These are phyloP conservation scores for Boletellus emodensis DNA, from an alignment of 768 basidiomycete species.

Conservation along the genomic window DNA sequence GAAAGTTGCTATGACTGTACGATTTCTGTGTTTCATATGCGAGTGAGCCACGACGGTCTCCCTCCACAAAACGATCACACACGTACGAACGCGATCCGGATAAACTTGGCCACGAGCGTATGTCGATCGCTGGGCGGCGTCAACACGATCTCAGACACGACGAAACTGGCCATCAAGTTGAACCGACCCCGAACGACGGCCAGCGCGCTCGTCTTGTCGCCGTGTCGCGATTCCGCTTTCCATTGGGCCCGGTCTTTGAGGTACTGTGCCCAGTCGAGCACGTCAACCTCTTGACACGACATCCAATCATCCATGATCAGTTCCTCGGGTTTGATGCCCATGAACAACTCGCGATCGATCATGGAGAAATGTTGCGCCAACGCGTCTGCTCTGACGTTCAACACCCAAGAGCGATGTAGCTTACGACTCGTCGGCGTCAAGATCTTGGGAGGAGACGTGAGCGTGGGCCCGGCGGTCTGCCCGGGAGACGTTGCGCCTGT, in stretches of 20 bases:
- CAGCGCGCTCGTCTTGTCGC: slow-evolving; percentile 66
- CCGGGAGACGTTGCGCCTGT: slow-evolving; percentile 12
- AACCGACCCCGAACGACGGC: slow-evolving; percentile 76
- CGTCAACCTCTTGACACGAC: slow-evolving; percentile 55
- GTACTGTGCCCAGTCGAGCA: slow-evolving; percentile 81
- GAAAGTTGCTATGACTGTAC: slow-evolving; percentile 73
- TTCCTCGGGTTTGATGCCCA: slow-evolving; percentile 83
- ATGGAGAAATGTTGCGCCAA: slow-evolving; percentile 79
- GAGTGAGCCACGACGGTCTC: not conserved
- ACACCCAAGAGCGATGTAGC: slow-evolving; percentile 69
- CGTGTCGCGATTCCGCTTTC: slow-evolving; percentile 57
- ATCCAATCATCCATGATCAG: slow-evolving; percentile 74
- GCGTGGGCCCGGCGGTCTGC: slow-evolving; percentile 11
- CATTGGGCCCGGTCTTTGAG: slow-evolving; percentile 68
- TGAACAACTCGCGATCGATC: slow-evolving; percentile 86
- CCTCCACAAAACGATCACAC: not conserved
- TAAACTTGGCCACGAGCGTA: slow-evolving; percentile 69
- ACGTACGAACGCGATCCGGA: slow-evolving; percentile 81
- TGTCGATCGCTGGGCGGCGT: slow-evolving; percentile 65
- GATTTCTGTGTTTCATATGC: slow-evolving; percentile 55
- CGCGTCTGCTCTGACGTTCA: slow-evolving; percentile 54
- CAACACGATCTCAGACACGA: slow-evolving; percentile 74
- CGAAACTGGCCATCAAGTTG: slow-evolving; percentile 80
- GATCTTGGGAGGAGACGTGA: slow-evolving; percentile 34
- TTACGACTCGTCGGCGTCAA: slow-evolving; percentile 37